These are phyloP conservation scores for Pestalotiopsis sp. DNA, from an alignment of 2,329 filamentous ascomycete genomes.

Conservation along the genomic window DNA sequence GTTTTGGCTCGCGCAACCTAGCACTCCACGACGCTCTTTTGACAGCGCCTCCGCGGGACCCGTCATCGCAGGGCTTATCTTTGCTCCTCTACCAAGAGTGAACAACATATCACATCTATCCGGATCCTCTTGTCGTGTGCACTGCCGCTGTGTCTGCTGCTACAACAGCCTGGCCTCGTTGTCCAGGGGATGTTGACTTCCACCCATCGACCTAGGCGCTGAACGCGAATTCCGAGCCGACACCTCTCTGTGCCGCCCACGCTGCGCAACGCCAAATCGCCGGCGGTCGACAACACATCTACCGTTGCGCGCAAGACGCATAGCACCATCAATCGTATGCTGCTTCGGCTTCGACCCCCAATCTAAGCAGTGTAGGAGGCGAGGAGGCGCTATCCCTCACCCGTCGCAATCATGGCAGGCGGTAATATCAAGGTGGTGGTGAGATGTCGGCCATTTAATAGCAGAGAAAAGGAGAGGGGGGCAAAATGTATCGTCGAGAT, in stretches of 20 bases:
- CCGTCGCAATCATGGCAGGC: slow-evolving; percentile 62
- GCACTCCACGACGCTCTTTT: not conserved
- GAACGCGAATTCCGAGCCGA: not conserved
- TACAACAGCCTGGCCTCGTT: not conserved
- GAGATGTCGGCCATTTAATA: slow-evolving; percentile 92
- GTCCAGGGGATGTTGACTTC: not conserved
- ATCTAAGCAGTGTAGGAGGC: slow-evolving; percentile 22
- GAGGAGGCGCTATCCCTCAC: slow-evolving; percentile 21
- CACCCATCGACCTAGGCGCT: not conserved
- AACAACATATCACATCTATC: not conserved
- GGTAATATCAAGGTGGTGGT: slow-evolving; percentile 99
- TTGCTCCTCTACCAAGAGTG: not conserved
- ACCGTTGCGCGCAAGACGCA: not conserved
- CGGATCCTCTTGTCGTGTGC: not conserved
- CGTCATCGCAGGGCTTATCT: not conserved
- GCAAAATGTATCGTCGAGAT: slow-evolving; percentile 98
- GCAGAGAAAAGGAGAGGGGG: slow-evolving; percentile 86
- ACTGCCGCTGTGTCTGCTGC: not conserved
- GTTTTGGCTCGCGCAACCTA: slow-evolving; percentile 1
- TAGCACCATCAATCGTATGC: slow-evolving; percentile 21
- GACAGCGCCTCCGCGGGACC: not conserved
- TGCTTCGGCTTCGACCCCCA: slow-evolving; percentile 18
- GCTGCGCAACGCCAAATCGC: not conserved
- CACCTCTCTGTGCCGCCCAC: not conserved
- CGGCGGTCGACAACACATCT: not conserved